These are phyloP conservation scores for Agarophyton chilense DNA, from an alignment of 23 red algal genomes.

Conservation along the genomic window DNA sequence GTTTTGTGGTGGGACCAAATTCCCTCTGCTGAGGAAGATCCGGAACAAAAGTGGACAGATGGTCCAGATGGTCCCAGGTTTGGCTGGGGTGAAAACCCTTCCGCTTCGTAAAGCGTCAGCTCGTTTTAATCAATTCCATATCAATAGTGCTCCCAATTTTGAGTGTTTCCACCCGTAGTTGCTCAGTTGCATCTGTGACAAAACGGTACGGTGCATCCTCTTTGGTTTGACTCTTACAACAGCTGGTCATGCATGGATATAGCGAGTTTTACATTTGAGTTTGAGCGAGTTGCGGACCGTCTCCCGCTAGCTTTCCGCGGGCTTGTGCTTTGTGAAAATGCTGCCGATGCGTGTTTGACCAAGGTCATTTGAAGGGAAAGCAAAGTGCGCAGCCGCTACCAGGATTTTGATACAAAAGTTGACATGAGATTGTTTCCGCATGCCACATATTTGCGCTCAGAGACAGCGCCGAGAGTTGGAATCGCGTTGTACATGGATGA, in stretches of 20 bases:
- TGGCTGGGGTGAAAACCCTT: conserved; percentile 43
- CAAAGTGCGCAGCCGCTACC: not conserved
- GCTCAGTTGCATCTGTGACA: no score
- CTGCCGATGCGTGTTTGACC: not conserved
- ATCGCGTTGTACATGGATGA: not conserved
- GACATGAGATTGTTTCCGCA: conserved; percentile 15
- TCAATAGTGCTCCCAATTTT: not conserved
- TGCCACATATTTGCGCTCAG: not conserved
- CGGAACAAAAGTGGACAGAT: conserved; percentile 68
- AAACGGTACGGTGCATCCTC: no score
- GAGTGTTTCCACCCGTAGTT: not conserved
- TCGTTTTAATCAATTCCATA: not conserved
- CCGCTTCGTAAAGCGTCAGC: not conserved
- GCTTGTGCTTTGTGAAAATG: not conserved
- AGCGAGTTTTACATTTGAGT: not conserved
- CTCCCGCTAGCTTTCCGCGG: not conserved
- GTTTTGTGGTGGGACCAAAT: conserved; percentile 80
- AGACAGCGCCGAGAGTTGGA: not conserved
- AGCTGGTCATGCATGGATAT: not conserved
- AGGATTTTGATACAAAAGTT: not conserved
- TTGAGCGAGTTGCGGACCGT: not conserved
- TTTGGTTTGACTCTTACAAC: not conserved
- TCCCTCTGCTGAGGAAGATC: conserved; percentile 48
- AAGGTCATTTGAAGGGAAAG: not conserved
- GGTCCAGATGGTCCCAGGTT: conserved; percentile 40